Base-by-base conservation (phyloP, 768 basidiomycete species). In the Coprinopsis cinerea region DNA sequence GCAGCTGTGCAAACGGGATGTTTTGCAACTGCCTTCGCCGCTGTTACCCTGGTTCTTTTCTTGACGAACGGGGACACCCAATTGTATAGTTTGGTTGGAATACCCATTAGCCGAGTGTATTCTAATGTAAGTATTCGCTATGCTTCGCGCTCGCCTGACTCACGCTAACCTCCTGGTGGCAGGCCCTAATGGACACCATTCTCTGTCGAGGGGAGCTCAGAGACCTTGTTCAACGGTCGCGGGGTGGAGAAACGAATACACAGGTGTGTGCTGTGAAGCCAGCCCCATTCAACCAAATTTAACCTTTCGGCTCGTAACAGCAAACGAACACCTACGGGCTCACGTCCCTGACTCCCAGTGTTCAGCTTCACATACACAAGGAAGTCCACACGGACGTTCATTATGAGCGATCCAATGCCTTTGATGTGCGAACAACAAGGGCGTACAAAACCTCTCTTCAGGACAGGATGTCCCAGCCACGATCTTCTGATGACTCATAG, bases 1-100 rank as follows among this genome's bases (percentile, higher is more conserved):
- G 74, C 73, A 40, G 73, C 75, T 3, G 61, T 77, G 30, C 74
- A 76, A 54, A 76, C 76, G 7, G 75, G 50, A 3, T 44, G 44
- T 14, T 75, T 77, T 47, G 71, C 71, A 22, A 69, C 69, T 1
- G 59, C 72, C 0, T 77, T 77, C 47, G 72, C 76, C 2, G 51
- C 75, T 22, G 67, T 67, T 11, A 73, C 76, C 47, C 58, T 79
- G 24, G 66, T 75, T 23, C 61, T 62, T n/a, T 67, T 65, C 48
- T 42, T 63, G 4, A 54, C 69, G 3, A 51, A 65, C 32, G 49
- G 55, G 36, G 53, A 66, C 23, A 64, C 61, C 9, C 59, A 61
- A 17, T 44, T 62, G 18, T 64, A 57, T 43, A 57, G 59, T 11
- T 51, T 61, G 42, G 59, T 60, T 26, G 63, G 60, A 18, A 56